Evolutionary conservation across 148 eudicot species (phyloP).

Genomic region (Mesembryanthemum crystallinum): DNA sequence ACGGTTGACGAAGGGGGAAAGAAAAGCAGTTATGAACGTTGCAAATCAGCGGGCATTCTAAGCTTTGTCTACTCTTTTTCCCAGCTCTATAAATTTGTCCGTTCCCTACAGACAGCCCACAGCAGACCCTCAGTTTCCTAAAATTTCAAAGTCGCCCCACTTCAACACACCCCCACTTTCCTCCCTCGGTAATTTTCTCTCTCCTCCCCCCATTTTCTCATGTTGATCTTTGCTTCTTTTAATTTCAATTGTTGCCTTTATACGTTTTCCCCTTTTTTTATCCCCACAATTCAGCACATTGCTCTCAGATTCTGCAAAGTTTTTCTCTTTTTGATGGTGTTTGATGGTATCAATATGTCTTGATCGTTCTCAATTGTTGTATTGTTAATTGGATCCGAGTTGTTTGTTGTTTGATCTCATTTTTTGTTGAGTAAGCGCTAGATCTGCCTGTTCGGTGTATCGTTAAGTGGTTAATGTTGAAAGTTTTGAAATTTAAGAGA

Average conservation of each 20-base stretch:
- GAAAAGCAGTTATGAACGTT: constrained; percentile 1
- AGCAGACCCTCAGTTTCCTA: neutral
- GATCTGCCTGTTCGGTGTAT: neutral
- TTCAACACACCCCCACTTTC: neutral
- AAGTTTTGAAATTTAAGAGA: too few species aligned
- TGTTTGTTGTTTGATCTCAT: neutral
- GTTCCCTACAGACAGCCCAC: neutral
- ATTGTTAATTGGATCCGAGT: neutral
- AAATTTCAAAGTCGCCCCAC: neutral
- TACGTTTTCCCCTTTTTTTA: too few species aligned
- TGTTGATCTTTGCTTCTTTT: neutral
- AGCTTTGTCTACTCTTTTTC: neutral
- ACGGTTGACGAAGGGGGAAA: neutral
- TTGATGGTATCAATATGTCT: neutral
- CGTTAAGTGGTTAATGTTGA: neutral
- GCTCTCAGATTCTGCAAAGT: neutral
- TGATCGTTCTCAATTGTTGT: neutral
- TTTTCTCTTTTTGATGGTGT: neutral
- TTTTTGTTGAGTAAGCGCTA: neutral
- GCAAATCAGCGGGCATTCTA: neutral
- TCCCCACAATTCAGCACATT: neutral
- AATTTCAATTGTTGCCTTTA: neutral
- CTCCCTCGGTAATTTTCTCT: constrained; percentile 1
- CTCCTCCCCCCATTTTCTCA: constrained; percentile 1
- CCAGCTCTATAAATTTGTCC: neutral